Percentiles rank a stretch among this genome's conserved stretches.
Conservation (phyloP, 352 stramenopile species). For the Globisporangium barbulae region DNA sequence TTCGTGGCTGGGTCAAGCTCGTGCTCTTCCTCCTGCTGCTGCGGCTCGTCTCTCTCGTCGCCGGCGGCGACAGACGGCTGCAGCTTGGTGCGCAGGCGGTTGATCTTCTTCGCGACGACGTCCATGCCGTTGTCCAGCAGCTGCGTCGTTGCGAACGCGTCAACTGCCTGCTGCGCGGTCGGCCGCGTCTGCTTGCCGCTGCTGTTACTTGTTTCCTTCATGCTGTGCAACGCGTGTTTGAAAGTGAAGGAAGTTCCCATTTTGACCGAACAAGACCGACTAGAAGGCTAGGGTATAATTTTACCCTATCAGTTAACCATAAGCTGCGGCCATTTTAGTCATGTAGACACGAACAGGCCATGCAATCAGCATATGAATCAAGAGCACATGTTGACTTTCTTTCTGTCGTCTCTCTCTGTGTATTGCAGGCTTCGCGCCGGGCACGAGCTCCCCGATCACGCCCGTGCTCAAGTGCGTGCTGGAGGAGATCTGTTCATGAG, state of each 20-base stretch:
- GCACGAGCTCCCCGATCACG: constrained; percentile 40
- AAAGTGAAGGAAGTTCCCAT: background rate
- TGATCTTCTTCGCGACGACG: constrained; percentile 54
- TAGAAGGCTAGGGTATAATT: too few relatives aligned
- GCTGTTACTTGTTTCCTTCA: background rate
- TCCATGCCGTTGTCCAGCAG: constrained; percentile 84
- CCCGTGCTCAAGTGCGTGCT: constrained; percentile 57
- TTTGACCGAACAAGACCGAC: too few relatives aligned
- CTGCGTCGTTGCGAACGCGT: constrained; percentile 71
- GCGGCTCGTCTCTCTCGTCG: background rate
- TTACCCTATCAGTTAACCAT: too few relatives aligned
- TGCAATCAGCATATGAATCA: too few relatives aligned
- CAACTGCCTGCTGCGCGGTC: constrained; percentile 46
- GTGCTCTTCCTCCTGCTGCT: background rate
- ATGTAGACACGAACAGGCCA: too few relatives aligned
- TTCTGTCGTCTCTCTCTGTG: background rate
- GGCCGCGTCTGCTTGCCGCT: background rate
- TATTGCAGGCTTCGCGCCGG: constrained; percentile 46
- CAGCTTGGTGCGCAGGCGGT: constrained; percentile 55
- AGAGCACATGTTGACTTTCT: too few relatives aligned
- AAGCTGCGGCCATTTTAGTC: too few relatives aligned
- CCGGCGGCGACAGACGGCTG: constrained; percentile 14
- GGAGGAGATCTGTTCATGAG: constrained; percentile 69
- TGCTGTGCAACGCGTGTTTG: background rate
- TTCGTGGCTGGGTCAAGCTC: constrained; percentile 16